phyloP scores from a whole-genome alignment of 73 alveolate species.

The Urostyla sp. region DNA sequence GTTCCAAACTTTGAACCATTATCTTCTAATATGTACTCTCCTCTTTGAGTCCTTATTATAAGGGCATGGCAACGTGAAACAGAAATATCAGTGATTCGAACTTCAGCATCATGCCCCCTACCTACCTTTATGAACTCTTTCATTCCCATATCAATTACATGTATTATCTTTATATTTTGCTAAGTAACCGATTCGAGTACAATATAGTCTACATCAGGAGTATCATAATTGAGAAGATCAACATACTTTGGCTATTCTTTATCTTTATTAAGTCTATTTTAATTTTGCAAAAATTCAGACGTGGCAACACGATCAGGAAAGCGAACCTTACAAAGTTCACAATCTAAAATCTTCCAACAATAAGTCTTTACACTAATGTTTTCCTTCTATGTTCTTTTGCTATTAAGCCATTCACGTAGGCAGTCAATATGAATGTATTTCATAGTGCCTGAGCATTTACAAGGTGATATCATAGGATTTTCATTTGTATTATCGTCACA shows the following conservation, averaged over 20 bases:
- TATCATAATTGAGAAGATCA: constrained; percentile 56
- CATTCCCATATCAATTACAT: constrained; percentile 73
- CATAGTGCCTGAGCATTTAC: constrained; percentile 73
- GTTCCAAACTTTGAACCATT: constrained; percentile 90
- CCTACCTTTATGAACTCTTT: constrained; percentile 75
- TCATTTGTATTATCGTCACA: constrained; percentile 55
- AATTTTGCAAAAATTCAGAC: not conserved
- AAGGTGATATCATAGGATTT: constrained; percentile 68
- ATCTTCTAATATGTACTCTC: constrained; percentile 72
- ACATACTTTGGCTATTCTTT: constrained; percentile 22
- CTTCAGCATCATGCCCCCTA: constrained; percentile 80
- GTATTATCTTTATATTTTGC: constrained; percentile 70
- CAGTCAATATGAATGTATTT: constrained; percentile 64
- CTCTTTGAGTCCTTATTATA: constrained; percentile 54
- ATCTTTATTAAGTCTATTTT: constrained; percentile 30
- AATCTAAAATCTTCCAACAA: constrained; percentile 76
- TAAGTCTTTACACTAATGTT: constrained; percentile 46
- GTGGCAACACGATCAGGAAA: constrained; percentile 70
- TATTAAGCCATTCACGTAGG: constrained; percentile 62
- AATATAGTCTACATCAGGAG: constrained; percentile 67
- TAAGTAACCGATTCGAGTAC: constrained; percentile 76
- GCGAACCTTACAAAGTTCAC: constrained; percentile 85
- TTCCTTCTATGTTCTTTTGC: constrained; percentile 48
- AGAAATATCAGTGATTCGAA: constrained; percentile 80
- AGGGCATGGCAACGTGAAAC: constrained; percentile 84